These are phyloP conservation scores for Juglanconis oblonga DNA, from an alignment of 2,329 filamentous ascomycete genomes.

Conservation along the genomic window DNA sequence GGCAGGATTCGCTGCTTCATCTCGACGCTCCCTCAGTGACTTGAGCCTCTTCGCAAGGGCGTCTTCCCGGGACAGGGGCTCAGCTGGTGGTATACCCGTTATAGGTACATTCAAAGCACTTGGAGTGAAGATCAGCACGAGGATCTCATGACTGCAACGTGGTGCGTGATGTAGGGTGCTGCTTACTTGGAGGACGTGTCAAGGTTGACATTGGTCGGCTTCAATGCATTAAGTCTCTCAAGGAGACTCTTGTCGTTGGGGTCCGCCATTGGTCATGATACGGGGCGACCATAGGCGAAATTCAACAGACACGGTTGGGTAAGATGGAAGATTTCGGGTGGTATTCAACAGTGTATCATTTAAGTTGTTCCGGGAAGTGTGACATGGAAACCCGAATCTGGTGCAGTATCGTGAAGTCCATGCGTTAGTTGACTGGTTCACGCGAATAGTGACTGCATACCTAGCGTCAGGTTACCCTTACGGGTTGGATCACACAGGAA, in stretches of 20 bases:
- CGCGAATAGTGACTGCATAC: too few species aligned
- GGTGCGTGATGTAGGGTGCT: conserved; percentile 3
- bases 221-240: conserved; percentile 53
- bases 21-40: conserved; percentile 42
- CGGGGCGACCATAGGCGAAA: not conserved
- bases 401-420: not conserved
- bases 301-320: not conserved
- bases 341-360: too few species aligned
- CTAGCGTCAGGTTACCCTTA: too few species aligned
- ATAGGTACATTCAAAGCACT: conserved; percentile 27
- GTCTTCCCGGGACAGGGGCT: conserved; percentile 46
- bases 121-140: conserved; percentile 11
- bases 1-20: conserved; percentile 4
- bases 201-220: conserved; percentile 35
- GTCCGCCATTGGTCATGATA: conserved; percentile 10
- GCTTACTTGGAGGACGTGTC: conserved; percentile 39
- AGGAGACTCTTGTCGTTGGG: conserved; percentile 44
- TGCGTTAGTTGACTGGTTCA: not conserved
- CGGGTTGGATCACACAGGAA: too few species aligned
- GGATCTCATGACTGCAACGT: not conserved
- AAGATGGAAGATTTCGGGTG: not conserved
- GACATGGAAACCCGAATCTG: not conserved
- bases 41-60: conserved; percentile 50
- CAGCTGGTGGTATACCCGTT: conserved; percentile 39
- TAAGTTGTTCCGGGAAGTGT: not conserved